phyloP scores from a whole-genome alignment of 768 basidiomycete species.

The Lactarius tabidus region DNA sequence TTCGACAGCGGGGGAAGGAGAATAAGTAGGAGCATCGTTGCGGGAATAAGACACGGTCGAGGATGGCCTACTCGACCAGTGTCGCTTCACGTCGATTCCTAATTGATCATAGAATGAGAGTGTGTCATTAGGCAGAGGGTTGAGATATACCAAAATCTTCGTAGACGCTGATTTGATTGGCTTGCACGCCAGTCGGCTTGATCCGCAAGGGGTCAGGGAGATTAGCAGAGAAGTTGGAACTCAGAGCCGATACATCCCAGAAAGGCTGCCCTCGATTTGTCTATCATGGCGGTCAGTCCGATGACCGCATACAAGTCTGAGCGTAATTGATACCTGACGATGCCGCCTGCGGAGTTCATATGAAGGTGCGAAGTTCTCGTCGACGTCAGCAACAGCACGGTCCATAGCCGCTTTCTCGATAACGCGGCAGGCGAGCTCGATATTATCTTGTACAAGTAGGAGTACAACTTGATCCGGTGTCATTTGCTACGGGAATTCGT shows the following conservation, averaged over 20 bases:
- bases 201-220: conserved; percentile 90
- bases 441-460: conserved; percentile 84
- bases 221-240: conserved; percentile 60
- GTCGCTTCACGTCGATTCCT: conserved; percentile 58
- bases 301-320: neutral
- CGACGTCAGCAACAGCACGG: conserved; percentile 86
- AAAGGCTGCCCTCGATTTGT: conserved; percentile 71
- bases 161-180: conserved; percentile 83
- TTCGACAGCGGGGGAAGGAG: conserved; percentile 63
- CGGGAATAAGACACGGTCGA: conserved; percentile 68
- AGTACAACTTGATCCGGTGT: conserved; percentile 77
- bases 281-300: conserved; percentile 32
- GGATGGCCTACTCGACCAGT: conserved; percentile 57
- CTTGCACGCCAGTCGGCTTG: conserved; percentile 75
- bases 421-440: conserved; percentile 88
- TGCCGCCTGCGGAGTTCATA: conserved; percentile 84
- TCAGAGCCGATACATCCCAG: conserved; percentile 81
- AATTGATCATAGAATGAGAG: conserved; percentile 1
- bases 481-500: conserved; percentile 43
- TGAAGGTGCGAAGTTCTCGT: conserved; percentile 78
- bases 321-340: conserved; percentile 57
- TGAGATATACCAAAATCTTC: conserved; percentile 76
- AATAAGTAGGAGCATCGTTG: conserved; percentile 44
- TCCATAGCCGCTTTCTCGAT: conserved; percentile 99
- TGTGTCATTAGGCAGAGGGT: neutral